Percentiles rank a stretch among this genome's conserved stretches.
These are phyloP conservation scores for Musa troglodytarum DNA, from an alignment of 176 grass and related monocot genomes.

Conservation along the genomic window DNA sequence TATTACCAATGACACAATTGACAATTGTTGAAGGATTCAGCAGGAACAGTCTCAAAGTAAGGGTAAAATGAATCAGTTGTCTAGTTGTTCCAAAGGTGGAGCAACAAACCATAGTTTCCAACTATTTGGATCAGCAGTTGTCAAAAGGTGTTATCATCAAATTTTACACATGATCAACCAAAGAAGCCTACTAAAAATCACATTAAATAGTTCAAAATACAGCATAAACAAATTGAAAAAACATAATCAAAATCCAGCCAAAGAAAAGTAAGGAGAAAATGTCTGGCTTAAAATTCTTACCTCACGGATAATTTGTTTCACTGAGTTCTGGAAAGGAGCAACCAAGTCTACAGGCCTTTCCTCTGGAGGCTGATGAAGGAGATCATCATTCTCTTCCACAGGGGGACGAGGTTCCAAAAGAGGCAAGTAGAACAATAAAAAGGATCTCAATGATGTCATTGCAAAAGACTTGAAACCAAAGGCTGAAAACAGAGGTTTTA, in stretches of 20 bases:
- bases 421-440: constrained; percentile 85
- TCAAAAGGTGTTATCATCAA: background rate
- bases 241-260: background rate
- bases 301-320: constrained; percentile 87
- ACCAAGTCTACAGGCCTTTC: constrained; percentile 53
- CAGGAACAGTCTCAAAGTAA: too few species aligned
- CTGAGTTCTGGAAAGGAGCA: constrained; percentile 77
- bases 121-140: background rate
- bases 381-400: constrained; percentile 44
- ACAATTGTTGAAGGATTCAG: too few species aligned
- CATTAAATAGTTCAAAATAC: background rate
- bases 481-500: constrained; percentile 75
- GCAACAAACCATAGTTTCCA: too few species aligned
- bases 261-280: background rate
- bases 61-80: too few species aligned
- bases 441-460: constrained; percentile 78
- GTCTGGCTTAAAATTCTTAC: constrained; percentile 15
- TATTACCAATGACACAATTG: too few species aligned
- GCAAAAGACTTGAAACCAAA: constrained; percentile 65
- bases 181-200: too few species aligned
- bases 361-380: constrained; percentile 33
- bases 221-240: background rate
- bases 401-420: constrained; percentile 61
- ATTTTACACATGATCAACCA: background rate
- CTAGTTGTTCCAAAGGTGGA: too few species aligned